Percentiles rank a stretch among this genome's conserved stretches.
Conservation (phyloP, 1,284 basidiomycete species). For the Cutaneotrichosporon cutaneum region DNA sequence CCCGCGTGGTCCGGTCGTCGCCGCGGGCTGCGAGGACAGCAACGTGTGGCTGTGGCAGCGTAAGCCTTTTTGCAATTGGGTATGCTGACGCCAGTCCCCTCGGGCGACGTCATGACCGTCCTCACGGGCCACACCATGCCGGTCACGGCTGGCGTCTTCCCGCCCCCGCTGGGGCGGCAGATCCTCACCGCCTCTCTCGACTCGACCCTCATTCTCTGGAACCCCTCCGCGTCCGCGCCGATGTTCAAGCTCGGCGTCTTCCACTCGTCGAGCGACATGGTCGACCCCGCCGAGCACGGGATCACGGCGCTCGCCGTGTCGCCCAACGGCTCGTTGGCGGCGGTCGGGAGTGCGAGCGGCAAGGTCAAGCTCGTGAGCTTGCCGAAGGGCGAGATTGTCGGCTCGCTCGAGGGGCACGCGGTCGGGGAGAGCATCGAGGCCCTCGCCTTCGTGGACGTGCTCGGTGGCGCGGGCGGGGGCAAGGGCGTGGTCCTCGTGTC, state of each 20-base stretch:
- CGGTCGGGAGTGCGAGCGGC: conserved; percentile 82
- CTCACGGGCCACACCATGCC: conserved; percentile 86
- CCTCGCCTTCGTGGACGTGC: conserved; percentile 77
- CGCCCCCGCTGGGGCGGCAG: conserved; percentile 65
- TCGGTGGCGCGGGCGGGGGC: conserved; percentile 58
- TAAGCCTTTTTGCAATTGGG: conserved; percentile 48
- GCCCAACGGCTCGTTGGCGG: conserved; percentile 76
- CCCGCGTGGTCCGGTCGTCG: conserved; percentile 82
- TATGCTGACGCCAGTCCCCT: conserved; percentile 65
- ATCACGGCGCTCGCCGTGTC: conserved; percentile 87
- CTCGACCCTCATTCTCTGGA: conserved; percentile 85
- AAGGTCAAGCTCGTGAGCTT: conserved; percentile 80
- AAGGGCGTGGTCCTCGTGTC: conserved; percentile 71
- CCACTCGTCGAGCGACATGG: conserved; percentile 60
- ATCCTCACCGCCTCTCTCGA: conserved; percentile 85
- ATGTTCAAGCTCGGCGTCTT: conserved; percentile 60
- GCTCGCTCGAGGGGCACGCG: conserved; percentile 75
- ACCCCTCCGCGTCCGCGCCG: conserved; percentile 68
- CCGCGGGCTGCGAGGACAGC: conserved; percentile 89
- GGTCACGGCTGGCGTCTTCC: conserved; percentile 86
- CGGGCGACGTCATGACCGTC: conserved; percentile 91
- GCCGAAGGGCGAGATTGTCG: conserved; percentile 78
- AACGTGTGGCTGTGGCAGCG: conserved; percentile 99
- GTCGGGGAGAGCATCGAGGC: conserved; percentile 90
- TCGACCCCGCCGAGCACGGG: conserved; percentile 59